A percentile compares a stretch with the other conserved stretches of the same genome.
phyloP scores from a whole-genome alignment of 2,329 filamentous ascomycete genomes.

The Harringtonia aguacate region DNA sequence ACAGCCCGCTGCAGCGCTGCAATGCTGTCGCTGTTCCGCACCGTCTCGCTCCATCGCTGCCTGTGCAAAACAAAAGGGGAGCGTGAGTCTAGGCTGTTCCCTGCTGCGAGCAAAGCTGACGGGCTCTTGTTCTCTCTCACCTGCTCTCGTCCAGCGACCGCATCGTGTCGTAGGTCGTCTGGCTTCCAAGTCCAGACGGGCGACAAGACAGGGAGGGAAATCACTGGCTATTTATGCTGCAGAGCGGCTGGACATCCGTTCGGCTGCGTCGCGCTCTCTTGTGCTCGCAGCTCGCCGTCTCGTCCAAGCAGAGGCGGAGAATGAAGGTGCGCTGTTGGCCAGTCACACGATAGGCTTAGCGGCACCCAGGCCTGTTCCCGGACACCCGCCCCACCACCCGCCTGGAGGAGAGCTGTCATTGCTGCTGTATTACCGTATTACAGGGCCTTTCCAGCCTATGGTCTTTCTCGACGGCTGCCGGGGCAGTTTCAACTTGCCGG shows the following conservation, averaged over 20 bases:
- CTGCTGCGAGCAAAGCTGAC: neutral
- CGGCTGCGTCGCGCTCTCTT: no score
- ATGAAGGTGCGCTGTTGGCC: neutral
- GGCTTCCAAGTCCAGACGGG: neutral
- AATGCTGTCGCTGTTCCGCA: conserved; percentile 45
- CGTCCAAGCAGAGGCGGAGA: no score
- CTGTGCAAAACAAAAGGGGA: conserved; percentile 24
- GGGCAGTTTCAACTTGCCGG: no score
- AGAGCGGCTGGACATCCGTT: no score
- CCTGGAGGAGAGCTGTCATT: no score
- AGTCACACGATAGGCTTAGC: conserved; percentile 7
- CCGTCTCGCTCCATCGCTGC: conserved; percentile 56
- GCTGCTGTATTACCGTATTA: no score
- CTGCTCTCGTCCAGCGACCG: conserved; percentile 41
- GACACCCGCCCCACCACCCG: no score
- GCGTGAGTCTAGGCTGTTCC: neutral
- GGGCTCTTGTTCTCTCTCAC: neutral
- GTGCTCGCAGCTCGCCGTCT: neutral
- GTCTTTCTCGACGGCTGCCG: no score
- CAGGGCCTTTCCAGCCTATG: no score
- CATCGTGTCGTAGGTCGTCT: conserved; percentile 26
- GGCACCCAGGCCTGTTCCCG: conserved; percentile 2
- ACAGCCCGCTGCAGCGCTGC: conserved; percentile 55
- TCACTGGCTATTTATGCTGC: no score
- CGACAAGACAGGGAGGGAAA: no score